Conservation (phyloP, 306 rosid genomes). For the Cucumis melo region DNA sequence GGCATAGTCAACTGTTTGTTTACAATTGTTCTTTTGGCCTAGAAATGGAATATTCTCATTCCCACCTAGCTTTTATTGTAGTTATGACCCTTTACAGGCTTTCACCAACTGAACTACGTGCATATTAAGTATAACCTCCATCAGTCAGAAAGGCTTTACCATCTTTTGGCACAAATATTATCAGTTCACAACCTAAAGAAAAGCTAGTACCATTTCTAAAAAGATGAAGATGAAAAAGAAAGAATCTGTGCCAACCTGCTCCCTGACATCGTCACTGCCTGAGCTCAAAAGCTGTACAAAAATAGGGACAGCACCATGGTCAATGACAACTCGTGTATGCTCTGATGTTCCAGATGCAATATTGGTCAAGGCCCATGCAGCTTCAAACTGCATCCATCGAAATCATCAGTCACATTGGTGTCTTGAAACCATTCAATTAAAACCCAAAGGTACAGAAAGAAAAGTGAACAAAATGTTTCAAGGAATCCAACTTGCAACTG, state of each 20-base stretch:
- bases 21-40: neutral
- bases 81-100: neutral
- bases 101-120: neutral
- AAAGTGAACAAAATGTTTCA: conserved; percentile 1
- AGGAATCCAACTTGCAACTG: conserved; percentile 44
- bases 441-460: neutral
- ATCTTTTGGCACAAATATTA: neutral
- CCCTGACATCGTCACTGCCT: conserved; percentile 43
- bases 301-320: conserved; percentile 51
- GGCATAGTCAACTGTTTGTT: neutral
- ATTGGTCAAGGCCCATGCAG: conserved; percentile 62
- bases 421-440: neutral
- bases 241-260: conserved; percentile 31
- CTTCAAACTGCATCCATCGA: conserved; percentile 40
- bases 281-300: conserved; percentile 50
- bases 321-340: conserved; percentile 47
- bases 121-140: neutral
- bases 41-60: neutral
- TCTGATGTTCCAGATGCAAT: conserved; percentile 53
- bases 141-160: neutral
- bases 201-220: neutral
- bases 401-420: neutral
- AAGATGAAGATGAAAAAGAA: neutral
- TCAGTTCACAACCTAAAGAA: neutral
- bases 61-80: neutral